Base-by-base conservation (phyloP, 2,329 filamentous ascomycete genomes). In the Penicillium sp. region DNA sequence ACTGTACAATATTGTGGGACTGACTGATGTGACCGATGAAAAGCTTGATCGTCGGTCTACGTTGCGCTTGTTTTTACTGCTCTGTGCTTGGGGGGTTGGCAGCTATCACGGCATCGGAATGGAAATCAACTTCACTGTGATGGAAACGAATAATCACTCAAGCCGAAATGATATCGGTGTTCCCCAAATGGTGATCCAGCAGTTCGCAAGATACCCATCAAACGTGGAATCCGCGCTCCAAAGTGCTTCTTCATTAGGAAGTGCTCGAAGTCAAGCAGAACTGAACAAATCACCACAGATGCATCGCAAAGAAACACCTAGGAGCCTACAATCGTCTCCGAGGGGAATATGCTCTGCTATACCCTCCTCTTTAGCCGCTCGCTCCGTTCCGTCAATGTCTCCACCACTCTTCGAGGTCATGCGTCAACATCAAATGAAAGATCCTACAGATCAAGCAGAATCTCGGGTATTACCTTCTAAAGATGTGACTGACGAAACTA, bases 401-500 rank as follows among this genome's bases (percentile, higher is more conserved):
- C 73, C 73, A 45, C 70, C 72, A 3, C 41, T 70, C 5, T 67
- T 70, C 47, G 69, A 71, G 51, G 51, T 65, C 21, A 49, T 64
- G 15, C 69, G 64, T 24, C 69, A 64, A 21, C 55, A 63, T 43
- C 64, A 57, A 9, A 58, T 63, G 39, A 65, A 63, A 48, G 70
- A 74, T 36, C 45, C 67, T 4, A 54, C 66, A 10, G 67, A 70
- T 39, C 76, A 78, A 6, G 68, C 70, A 49, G 80, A 83, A 62
- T 58, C 65, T 26, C 78, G 81, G 47, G 59, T 72, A 18, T 72
- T 93, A 44, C 92, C 92, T 7, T 78, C 85, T 50, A 83, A 81
- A 57, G 76, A 85, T 55, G 85, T 95, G 28, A 85, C 83, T 3
- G 81, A 84, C 62, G 81, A 82, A 2, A 88, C 81, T 12, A 86